Evolutionary conservation across 495 filamentous ascomycete genomes (phyloP).

Genomic region (Aspergillus leporis): DNA sequence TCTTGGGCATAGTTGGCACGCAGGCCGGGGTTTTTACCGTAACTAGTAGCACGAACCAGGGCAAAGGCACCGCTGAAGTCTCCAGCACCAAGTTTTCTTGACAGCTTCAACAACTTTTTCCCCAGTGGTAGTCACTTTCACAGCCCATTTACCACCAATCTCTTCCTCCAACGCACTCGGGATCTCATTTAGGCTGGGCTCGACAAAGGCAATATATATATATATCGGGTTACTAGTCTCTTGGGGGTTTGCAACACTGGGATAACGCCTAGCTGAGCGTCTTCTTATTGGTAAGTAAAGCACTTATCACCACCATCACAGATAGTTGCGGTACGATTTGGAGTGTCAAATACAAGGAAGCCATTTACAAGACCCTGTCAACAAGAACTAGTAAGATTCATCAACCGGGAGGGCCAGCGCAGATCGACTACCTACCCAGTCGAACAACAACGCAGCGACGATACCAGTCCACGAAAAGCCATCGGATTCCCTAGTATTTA

Average conservation of each 20-base stretch:
- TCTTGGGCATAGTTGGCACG: slow-evolving; percentile 32
- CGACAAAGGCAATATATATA: slow-evolving; percentile 48
- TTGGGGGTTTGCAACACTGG: slow-evolving; percentile 37
- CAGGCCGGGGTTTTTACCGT: slow-evolving; percentile 27
- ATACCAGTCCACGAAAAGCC: slow-evolving; percentile 51
- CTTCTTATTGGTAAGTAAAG: slow-evolving; percentile 42
- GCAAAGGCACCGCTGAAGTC: slow-evolving; percentile 35
- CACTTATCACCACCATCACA: slow-evolving; percentile 41
- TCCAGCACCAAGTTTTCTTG: slow-evolving; percentile 34
- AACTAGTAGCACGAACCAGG: slow-evolving; percentile 30
- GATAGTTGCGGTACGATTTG: slow-evolving; percentile 43
- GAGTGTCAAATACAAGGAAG: slow-evolving; percentile 48
- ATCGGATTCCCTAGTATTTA: slow-evolving; percentile 41
- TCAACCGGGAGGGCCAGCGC: neutral
- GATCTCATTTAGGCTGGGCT: slow-evolving; percentile 46
- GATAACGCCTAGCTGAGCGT: slow-evolving; percentile 41
- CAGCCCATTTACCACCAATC: slow-evolving; percentile 40
- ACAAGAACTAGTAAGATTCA: slow-evolving; percentile 3
- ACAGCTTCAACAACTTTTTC: slow-evolving; percentile 26
- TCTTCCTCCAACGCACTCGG: slow-evolving; percentile 43
- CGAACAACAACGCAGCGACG: slow-evolving; percentile 51
- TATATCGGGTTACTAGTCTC: slow-evolving; percentile 50
- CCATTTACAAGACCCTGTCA: slow-evolving; percentile 35
- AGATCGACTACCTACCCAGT: slow-evolving; percentile 38
- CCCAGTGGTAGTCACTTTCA: slow-evolving; percentile 33